Evolutionary conservation across 306 rosid species (phyloP).

Genomic region (Cucurbita moschata): DNA sequence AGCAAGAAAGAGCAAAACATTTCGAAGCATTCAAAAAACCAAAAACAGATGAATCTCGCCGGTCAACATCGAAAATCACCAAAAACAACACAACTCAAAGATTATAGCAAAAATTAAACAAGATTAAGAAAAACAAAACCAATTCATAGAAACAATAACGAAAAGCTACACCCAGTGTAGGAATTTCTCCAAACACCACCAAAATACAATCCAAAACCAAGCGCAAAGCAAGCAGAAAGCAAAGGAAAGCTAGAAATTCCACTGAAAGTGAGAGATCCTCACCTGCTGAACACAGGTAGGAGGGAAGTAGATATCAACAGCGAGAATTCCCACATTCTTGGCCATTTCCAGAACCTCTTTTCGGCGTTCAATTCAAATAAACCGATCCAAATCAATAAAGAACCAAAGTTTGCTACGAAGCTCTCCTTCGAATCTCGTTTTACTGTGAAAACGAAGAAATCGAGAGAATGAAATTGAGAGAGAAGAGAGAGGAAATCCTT

Average conservation of each 20-base stretch:
- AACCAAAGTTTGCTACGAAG: not conserved
- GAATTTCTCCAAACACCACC: not conserved
- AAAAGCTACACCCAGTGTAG: not conserved
- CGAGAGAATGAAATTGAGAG: not conserved
- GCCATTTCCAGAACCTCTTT: constrained; percentile 30
- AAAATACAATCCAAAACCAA: not conserved
- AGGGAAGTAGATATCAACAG: constrained; percentile 88
- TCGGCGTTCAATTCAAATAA: not conserved
- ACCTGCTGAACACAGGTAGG: constrained; percentile 79
- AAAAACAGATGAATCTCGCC: not conserved
- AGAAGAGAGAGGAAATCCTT: not conserved
- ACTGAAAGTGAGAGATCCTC: constrained; percentile 1
- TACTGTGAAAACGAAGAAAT: not conserved
- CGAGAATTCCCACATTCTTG: constrained; percentile 85
- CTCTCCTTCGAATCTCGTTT: not conserved
- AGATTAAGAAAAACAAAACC: not conserved
- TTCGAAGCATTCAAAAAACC: not conserved
- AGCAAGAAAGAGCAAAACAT: not conserved
- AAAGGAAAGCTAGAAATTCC: not conserved
- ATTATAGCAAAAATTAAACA: not conserved
- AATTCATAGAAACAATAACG: not conserved
- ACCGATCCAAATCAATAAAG: not conserved
- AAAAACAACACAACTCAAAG: not conserved
- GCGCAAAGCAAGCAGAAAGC: not conserved
- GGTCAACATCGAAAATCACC: not conserved